phyloP scores from a whole-genome alignment of 1,139 yeast species.

The Hanseniaspora gamundiae region DNA sequence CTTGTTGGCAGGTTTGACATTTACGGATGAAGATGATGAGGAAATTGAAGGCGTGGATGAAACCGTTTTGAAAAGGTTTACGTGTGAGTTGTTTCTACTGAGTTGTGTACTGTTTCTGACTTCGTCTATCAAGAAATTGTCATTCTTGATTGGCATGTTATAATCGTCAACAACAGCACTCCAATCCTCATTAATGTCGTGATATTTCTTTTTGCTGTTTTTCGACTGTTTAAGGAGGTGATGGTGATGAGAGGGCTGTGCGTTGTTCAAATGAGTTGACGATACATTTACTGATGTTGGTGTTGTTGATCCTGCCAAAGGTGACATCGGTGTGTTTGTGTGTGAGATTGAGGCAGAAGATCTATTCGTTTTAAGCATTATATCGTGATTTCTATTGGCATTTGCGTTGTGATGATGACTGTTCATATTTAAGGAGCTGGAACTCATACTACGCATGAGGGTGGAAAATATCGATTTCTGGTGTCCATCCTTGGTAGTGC shows the following conservation, averaged over 20 bases:
- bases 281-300: neutral
- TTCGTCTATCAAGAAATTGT: slow-evolving; percentile 18
- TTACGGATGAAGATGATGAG: slow-evolving; percentile 3
- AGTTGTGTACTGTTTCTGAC: neutral
- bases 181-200: slow-evolving; percentile 83
- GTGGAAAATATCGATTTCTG: neutral
- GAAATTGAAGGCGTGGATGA: slow-evolving; percentile 10
- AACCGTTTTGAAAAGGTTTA: slow-evolving; percentile 23
- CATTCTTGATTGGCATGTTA: slow-evolving; percentile 25
- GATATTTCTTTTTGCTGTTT: slow-evolving; percentile 2
- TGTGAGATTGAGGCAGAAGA: neutral
- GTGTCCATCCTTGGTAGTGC: neutral
- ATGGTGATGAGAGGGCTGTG: neutral
- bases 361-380: neutral
- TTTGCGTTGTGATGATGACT: slow-evolving; percentile 1
- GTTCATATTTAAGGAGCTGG: neutral
- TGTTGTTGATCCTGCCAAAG: neutral
- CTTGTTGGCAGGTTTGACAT: slow-evolving; percentile 6
- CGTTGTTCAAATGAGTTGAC: neutral
- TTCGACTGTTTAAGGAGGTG: slow-evolving; percentile 14
- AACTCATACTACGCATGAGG: neutral
- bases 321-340: neutral
- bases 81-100: neutral
- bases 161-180: slow-evolving; percentile 60
- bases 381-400: neutral